Evolutionary conservation across 106 monocot genomes (phyloP), one percentile per base, ranked within the genome.

Genomic region (Platanthera zijinensis): DNA sequence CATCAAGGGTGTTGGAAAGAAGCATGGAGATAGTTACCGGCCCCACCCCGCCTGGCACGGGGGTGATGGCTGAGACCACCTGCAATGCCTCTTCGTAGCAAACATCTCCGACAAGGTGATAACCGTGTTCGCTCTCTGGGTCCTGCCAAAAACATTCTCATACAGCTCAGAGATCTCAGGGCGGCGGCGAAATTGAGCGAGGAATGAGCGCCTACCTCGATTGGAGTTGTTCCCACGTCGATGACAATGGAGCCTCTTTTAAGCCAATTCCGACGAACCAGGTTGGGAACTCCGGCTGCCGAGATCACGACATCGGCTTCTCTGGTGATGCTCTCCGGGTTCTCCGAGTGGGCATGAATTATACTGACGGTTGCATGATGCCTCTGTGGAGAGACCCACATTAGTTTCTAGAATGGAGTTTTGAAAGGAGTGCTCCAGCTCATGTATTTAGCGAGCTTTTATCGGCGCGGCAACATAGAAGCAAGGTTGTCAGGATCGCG

Each of bases 41-140:
- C 0, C 97, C 97, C 9, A 97, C 97, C 28, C 94, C 97, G 69
- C 97, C 97, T 67, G 97, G 97, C 67, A 94, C 94, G 19, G 94
- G 97, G 13, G 97, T 94, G 61, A 97, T 94, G 28, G 89, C 91
- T 50, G 91, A 89, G 15, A 80, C 91, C 77, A 97, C 81, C 77
- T 90, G 54, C 81, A 88, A 57, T 22, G 93, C 97, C 82, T 97
- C 97, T 80, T 91, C 89, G 49, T 80, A 97, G 81, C 91, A 94
- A 69, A 94, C 97, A 80, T 97, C 97, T 57, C 97, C 94, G 30
- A 75, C 84, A 14, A 97, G 82, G 69, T 80, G 75, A 80, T 94
- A 97, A 15, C 97, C 97, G 71, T 94, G 75, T 78, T 92, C 89
- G 9, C 78, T 82, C 45, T 53, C 76, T 11, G 86, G 83, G 79